These are phyloP conservation scores for Cutaneotrichosporon sp. DNA, from an alignment of 1,284 basidiomycete genomes.

Conservation along the genomic window DNA sequence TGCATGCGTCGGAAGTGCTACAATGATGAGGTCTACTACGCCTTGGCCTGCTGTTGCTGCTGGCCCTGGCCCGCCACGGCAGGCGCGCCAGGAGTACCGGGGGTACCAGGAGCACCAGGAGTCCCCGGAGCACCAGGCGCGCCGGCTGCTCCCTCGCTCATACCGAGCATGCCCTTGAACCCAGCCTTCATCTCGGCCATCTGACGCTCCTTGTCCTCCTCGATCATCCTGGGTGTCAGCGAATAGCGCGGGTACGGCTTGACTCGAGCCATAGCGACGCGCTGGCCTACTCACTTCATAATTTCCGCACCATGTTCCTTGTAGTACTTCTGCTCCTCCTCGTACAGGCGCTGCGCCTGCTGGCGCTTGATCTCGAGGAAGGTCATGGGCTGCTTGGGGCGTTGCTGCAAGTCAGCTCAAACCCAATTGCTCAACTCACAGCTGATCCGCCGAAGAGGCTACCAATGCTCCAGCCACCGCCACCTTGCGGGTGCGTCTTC, in stretches of 20 bases:
- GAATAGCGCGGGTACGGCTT: too few species aligned
- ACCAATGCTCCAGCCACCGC: constrained; percentile 30
- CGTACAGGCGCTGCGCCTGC: constrained; percentile 77
- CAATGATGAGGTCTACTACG: neutral
- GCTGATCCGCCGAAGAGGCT: too few species aligned
- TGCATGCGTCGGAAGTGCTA: constrained; percentile 2
- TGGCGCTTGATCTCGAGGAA: constrained; percentile 86
- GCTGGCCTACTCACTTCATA: constrained; percentile 52
- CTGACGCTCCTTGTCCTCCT: constrained; percentile 71
- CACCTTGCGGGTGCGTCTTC: constrained; percentile 53
- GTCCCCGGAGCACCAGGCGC: constrained; percentile 17
- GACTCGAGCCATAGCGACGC: neutral
- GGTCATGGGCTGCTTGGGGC: constrained; percentile 59
- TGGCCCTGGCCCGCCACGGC: neutral
- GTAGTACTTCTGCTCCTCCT: constrained; percentile 84
- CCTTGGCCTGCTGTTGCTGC: too few species aligned
- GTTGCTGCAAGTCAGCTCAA: constrained; percentile 13
- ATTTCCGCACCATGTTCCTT: constrained; percentile 73
- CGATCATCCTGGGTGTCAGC: constrained; percentile 48
- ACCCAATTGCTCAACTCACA: too few species aligned
- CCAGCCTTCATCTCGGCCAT: constrained; percentile 56
- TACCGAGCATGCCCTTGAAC: constrained; percentile 50
- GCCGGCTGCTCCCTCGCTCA: constrained; percentile 17
- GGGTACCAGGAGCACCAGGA: too few species aligned
- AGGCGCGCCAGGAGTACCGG: neutral